Percentiles rank a stretch among this genome's conserved stretches.
Conservation (phyloP, 164 flowering plant species). For the Macadamia integrifolia region DNA sequence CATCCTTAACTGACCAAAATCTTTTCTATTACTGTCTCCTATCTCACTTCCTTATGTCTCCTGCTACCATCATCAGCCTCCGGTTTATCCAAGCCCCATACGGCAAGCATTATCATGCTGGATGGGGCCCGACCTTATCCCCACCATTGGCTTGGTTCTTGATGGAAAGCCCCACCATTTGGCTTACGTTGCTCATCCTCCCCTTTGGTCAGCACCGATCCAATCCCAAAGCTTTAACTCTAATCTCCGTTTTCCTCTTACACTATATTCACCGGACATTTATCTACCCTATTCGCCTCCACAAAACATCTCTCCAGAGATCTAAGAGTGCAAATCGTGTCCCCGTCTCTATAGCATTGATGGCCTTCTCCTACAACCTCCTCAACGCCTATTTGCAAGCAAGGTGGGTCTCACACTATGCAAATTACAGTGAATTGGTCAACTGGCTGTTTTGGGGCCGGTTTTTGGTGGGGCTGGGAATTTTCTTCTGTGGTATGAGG, state of each 20-base stretch:
- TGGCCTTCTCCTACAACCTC: conserved; percentile 66
- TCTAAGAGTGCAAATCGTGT: conserved; percentile 19
- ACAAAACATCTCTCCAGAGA: conserved; percentile 3
- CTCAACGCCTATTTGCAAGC: conserved; percentile 66
- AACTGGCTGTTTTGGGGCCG: conserved; percentile 56
- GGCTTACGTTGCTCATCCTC: conserved; percentile 60
- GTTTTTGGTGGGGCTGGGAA: conserved; percentile 38
- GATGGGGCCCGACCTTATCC: conserved; percentile 76
- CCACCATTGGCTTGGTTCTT: conserved; percentile 73
- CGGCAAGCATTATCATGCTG: conserved; percentile 69
- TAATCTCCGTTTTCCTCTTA: conserved; percentile 59
- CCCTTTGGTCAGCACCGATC: conserved; percentile 49
- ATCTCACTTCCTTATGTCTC: conserved; percentile 36
- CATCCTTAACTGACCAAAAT: conserved; percentile 20
- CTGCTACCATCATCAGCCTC: conserved; percentile 53
- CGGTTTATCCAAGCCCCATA: conserved; percentile 70
- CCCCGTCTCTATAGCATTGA: conserved; percentile 54
- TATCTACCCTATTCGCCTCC: conserved; percentile 68
- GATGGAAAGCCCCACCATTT: conserved; percentile 85
- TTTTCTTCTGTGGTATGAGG: conserved; percentile 58
- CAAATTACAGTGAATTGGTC: conserved; percentile 22
- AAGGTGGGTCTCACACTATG: conserved; percentile 68
- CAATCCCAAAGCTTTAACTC: conserved; percentile 40
- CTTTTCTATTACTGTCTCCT: conserved; percentile 39
- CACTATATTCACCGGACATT: conserved; percentile 82